These are phyloP conservation scores for Craterostigma plantagineum DNA, from an alignment of 257 asterid genomes.

Conservation along the genomic window DNA sequence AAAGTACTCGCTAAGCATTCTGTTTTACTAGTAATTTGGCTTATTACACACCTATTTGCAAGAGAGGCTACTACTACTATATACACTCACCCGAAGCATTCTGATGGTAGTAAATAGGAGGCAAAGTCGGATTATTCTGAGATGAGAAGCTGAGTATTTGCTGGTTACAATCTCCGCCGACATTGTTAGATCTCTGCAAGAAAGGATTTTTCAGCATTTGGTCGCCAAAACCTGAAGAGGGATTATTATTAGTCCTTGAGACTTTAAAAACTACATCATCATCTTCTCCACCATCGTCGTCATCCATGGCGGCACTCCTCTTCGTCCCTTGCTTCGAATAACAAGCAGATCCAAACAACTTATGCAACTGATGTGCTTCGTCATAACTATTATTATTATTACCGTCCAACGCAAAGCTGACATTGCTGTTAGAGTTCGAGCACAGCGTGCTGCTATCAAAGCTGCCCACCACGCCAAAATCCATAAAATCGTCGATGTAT, in stretches of 20 bases:
- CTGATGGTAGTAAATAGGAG: constrained; percentile 38
- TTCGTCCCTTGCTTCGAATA: too few species aligned
- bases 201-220: too few species aligned
- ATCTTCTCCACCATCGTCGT: constrained; percentile 7
- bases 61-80: constrained; percentile 9
- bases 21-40: too few species aligned
- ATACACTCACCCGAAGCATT: constrained; percentile 17
- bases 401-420: constrained; percentile 7
- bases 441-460: constrained; percentile 23
- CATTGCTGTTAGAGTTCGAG: constrained; percentile 18
- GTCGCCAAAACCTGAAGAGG: constrained; percentile 14
- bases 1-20: too few species aligned
- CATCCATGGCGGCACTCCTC: too few species aligned
- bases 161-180: constrained; percentile 27
- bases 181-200: constrained; percentile 27
- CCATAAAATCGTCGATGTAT: constrained; percentile 23
- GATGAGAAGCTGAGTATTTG: constrained; percentile 91
- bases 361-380: constrained; percentile 17
- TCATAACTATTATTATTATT: constrained; percentile 2
- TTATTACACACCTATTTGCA: too few species aligned
- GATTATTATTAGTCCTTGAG: constrained; percentile 16
- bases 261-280: constrained; percentile 39
- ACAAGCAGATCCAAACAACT: too few species aligned
- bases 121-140: constrained; percentile 26
- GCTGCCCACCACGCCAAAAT: constrained; percentile 41